These are phyloP conservation scores for Talaromyces sp. DNA, from an alignment of 2,329 filamentous ascomycete genomes.

Conservation along the genomic window DNA sequence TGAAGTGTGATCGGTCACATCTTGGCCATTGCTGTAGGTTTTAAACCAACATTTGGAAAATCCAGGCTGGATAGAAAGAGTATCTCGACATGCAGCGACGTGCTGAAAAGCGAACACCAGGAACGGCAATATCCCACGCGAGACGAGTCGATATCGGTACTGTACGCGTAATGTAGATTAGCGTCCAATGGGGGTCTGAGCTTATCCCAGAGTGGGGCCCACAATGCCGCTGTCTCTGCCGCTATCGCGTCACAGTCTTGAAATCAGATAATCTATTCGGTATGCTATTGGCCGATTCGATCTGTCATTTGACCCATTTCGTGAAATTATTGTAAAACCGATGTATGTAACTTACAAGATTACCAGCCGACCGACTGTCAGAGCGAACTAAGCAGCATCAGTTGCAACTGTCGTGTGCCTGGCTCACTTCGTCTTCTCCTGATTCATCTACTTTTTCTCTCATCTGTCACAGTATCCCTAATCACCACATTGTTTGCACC, in stretches of 20 bases:
- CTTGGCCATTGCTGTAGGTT: neutral
- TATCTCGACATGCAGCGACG: too few relatives aligned
- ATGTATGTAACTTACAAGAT: neutral
- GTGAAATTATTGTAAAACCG: too few relatives aligned
- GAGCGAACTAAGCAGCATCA: neutral
- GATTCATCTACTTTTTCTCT: neutral
- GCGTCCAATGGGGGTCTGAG: neutral
- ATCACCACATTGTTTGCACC: neutral
- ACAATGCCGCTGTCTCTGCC: neutral
- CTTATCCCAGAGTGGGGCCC: neutral
- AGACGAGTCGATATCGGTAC: neutral
- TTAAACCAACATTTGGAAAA: too few relatives aligned
- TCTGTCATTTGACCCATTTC: neutral
- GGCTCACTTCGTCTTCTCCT: neutral
- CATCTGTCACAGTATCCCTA: neutral
- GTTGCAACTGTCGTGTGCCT: neutral
- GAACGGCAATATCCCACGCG: neutral
- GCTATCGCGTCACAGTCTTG: neutral
- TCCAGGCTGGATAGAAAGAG: neutral
- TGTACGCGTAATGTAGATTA: neutral
- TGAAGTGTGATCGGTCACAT: neutral
- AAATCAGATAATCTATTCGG: neutral
- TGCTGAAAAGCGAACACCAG: neutral
- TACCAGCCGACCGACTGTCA: neutral
- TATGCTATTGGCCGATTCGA: neutral